Conservation (phyloP, 2,329 filamentous ascomycete genomes). For the Xylaria sp. region DNA sequence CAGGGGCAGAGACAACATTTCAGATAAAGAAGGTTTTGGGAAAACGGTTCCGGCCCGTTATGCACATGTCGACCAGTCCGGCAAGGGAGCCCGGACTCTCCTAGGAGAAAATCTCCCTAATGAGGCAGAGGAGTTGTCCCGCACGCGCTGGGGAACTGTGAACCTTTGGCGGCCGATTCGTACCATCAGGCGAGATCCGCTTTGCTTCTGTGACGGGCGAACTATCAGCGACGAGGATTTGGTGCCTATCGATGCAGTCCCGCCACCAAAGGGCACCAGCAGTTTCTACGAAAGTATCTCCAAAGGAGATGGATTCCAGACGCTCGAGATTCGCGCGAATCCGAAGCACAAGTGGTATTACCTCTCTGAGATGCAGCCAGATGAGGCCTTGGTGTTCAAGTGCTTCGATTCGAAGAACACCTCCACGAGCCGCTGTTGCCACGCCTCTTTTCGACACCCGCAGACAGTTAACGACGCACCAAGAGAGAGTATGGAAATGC, state of each 20-base stretch:
- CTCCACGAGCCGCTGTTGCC: constrained; percentile 33
- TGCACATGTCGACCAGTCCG: constrained; percentile 35
- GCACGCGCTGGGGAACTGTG: constrained; percentile 34
- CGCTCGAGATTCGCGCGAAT: constrained; percentile 27
- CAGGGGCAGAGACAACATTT: constrained; percentile 25
- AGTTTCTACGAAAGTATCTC: constrained; percentile 29
- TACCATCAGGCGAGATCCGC: constrained; percentile 30
- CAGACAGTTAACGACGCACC: constrained; percentile 10
- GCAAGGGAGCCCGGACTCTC: constrained; percentile 29
- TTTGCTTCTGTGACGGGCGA: constrained; percentile 31
- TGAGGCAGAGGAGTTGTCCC: constrained; percentile 30
- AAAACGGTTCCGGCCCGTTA: constrained; percentile 29
- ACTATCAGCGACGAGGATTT: constrained; percentile 33
- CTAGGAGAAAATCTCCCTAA: constrained; percentile 21
- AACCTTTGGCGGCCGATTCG: constrained; percentile 35
- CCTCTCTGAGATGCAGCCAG: constrained; percentile 30
- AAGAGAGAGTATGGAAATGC: constrained; percentile 37
- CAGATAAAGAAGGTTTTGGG: constrained; percentile 27
- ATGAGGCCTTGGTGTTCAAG: constrained; percentile 34
- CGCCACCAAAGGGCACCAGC: constrained; percentile 27
- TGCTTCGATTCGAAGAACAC: constrained; percentile 33
- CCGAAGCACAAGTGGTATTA: constrained; percentile 36
- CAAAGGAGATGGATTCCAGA: constrained; percentile 31
- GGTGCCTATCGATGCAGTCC: constrained; percentile 20
- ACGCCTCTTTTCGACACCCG: constrained; percentile 26